phyloP scores from a whole-genome alignment of 1,139 yeast species.

The Magnusiomyces suaveolens region DNA sequence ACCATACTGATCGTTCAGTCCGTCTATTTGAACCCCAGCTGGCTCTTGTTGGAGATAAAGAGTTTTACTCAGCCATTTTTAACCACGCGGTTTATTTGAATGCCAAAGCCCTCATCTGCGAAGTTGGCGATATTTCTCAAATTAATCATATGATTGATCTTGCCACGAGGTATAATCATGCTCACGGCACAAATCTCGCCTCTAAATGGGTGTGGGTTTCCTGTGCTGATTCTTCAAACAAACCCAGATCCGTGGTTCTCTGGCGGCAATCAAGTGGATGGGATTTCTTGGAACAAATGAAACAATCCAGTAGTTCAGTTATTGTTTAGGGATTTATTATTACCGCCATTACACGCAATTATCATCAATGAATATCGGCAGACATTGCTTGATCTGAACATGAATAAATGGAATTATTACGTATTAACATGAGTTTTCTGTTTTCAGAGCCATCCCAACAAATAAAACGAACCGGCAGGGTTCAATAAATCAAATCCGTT shows the following conservation, averaged over 20 bases:
- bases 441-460: too few species aligned
- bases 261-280: constrained; percentile 25
- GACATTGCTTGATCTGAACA: too few species aligned
- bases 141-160: constrained; percentile 19
- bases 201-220: constrained; percentile 27
- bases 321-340: too few species aligned
- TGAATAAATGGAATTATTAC: too few species aligned
- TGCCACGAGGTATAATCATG: constrained; percentile 11
- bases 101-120: constrained; percentile 40
- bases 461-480: too few species aligned
- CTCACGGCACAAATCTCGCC: neutral
- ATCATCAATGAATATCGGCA: too few species aligned
- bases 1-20: constrained; percentile 48
- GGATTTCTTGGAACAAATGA: constrained; percentile 14
- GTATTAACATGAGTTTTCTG: too few species aligned
- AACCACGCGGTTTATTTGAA: constrained; percentile 34
- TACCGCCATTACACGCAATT: too few species aligned
- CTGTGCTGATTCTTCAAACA: constrained; percentile 29
- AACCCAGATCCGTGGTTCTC: constrained; percentile 31
- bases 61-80: constrained; percentile 55
- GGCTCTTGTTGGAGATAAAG: constrained; percentile 69
- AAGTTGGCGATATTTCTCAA: constrained; percentile 36
- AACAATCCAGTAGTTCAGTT: too few species aligned
- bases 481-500: too few species aligned
- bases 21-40: constrained; percentile 58